phyloP scores from a whole-genome alignment of 768 basidiomycete species.

The Asterophora lycoperdoides region DNA sequence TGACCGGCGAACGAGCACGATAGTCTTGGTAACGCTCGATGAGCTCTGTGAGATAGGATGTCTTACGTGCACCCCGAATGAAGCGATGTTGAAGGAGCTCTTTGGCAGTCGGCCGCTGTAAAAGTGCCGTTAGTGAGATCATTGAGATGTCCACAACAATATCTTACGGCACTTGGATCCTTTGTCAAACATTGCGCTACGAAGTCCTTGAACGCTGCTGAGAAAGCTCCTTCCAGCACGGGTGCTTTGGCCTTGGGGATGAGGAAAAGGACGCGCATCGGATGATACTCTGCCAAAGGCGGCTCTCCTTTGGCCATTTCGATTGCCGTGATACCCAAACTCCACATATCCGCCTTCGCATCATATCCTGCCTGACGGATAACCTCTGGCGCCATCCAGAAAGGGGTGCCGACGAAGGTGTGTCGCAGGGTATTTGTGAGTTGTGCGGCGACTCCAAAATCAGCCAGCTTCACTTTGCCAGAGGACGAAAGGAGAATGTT shows the following conservation, averaged over 20 bases:
- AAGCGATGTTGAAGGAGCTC: slow-evolving; percentile 94
- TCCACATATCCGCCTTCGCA: slow-evolving; percentile 96
- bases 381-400: slow-evolving; percentile 99
- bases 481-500: slow-evolving; percentile 88
- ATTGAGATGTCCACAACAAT: background rate
- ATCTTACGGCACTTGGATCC: slow-evolving; percentile 71
- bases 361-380: slow-evolving; percentile 97
- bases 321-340: slow-evolving; percentile 94
- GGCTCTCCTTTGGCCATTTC: slow-evolving; percentile 99
- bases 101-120: slow-evolving; percentile 82
- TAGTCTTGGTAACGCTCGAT: slow-evolving; percentile 85
- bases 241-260: slow-evolving; percentile 98
- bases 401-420: slow-evolving; percentile 96
- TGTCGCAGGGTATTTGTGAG: slow-evolving; percentile 91
- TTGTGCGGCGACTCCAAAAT: slow-evolving; percentile 98
- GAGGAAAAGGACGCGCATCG: slow-evolving; percentile 96
- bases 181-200: slow-evolving; percentile 88
- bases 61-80: slow-evolving; percentile 80
- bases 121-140: slow-evolving; percentile 16
- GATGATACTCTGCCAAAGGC: slow-evolving; percentile 94
- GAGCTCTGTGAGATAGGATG: slow-evolving; percentile 78
- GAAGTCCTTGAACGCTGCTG: slow-evolving; percentile 88
- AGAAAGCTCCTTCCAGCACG: slow-evolving; percentile 81
- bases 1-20: slow-evolving; percentile 55
- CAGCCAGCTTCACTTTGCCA: slow-evolving; percentile 95